A percentile compares a stretch with the other conserved stretches of the same genome.
phyloP scores from a whole-genome alignment of 2,329 filamentous ascomycete genomes.

The Mollisia scopiformis region DNA sequence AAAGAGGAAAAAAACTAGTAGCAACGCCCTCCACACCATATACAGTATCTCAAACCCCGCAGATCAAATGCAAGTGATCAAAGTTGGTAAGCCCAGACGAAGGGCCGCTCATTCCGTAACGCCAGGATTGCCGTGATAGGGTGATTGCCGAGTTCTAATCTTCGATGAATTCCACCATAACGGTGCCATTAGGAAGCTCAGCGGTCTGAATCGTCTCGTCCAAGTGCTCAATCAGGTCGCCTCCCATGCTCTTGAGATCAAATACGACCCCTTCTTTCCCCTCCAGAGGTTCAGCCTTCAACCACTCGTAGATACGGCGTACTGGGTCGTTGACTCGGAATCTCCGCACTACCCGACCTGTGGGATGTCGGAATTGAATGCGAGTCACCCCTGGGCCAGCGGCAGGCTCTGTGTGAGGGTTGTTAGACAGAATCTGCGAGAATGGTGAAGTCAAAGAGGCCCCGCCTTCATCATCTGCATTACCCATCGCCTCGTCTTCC shows the following conservation, averaged over 20 bases:
- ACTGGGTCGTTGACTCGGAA: conserved; percentile 80
- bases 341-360: conserved; percentile 83
- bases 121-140: conserved; percentile 1
- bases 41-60: background rate
- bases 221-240: conserved; percentile 78
- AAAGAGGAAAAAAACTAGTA: conserved; percentile 1
- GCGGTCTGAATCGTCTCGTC: conserved; percentile 77
- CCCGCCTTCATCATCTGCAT: conserved; percentile 34
- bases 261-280: conserved; percentile 80
- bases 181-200: conserved; percentile 87
- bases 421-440: conserved; percentile 69
- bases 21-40: conserved; percentile 10
- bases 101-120: conserved; percentile 14
- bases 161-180: conserved; percentile 91
- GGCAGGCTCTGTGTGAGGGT: conserved; percentile 77
- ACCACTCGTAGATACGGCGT: conserved; percentile 89
- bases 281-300: conserved; percentile 85
- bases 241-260: conserved; percentile 86
- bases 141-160: conserved; percentile 23
- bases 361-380: conserved; percentile 89
- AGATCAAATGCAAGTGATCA: background rate
- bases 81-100: conserved; percentile 1
- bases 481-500: conserved; percentile 41
- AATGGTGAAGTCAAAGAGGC: conserved; percentile 55
- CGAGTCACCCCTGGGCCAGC: conserved; percentile 75